Conservation (phyloP, 106 monocot species). For the Dactylorhiza incarnata region DNA sequence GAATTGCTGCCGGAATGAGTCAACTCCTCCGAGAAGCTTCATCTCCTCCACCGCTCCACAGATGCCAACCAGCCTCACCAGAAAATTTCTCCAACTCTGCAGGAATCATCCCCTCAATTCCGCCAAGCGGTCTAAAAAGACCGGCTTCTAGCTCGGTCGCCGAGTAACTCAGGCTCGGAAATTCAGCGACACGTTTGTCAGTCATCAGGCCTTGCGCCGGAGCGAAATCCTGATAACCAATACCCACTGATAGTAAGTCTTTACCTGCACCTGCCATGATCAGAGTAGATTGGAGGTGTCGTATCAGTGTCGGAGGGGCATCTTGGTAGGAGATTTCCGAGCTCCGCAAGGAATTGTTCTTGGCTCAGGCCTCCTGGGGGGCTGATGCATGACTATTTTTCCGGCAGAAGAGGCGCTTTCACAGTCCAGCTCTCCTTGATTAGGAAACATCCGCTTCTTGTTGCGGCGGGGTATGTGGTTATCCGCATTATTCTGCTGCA, state of each 20-base stretch:
- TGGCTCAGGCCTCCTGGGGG: not conserved
- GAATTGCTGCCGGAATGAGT: constrained; percentile 39
- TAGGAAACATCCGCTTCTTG: not conserved
- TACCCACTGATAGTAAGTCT: not conserved
- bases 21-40: not conserved
- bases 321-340: not conserved
- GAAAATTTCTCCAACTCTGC: not conserved
- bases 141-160: not conserved
- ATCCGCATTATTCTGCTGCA: not conserved
- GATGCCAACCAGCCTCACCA: not conserved
- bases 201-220: not conserved
- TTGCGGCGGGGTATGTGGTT: not conserved
- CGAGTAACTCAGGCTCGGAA: not conserved
- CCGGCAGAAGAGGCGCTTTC: not conserved
- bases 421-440: not conserved
- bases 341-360: too few relatives aligned
- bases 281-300: not conserved
- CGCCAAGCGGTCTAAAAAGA: not conserved
- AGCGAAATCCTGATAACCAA: not conserved
- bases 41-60: not conserved
- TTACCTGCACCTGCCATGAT: not conserved
- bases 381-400: not conserved
- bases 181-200: not conserved
- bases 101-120: not conserved
- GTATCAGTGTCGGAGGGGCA: not conserved